Base-by-base conservation (phyloP, 768 basidiomycete genomes). In the Porphyrellus cyaneotinctus region DNA sequence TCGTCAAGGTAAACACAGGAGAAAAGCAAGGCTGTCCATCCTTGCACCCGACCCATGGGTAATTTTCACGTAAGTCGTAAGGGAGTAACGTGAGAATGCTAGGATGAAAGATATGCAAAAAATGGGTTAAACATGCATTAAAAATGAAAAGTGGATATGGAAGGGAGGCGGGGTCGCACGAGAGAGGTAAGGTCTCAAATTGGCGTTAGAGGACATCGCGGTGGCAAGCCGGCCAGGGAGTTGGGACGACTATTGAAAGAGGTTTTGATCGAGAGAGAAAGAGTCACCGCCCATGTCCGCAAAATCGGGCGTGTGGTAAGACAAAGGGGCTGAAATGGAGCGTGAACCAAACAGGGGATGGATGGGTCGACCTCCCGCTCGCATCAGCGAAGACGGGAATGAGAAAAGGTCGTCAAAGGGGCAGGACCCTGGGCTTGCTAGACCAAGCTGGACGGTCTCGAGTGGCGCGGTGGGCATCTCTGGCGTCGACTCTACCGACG, bases 401-500 rank as follows among this genome's bases (percentile, higher is more conserved):
- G 55, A 41, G 44, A 57, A 36, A 24, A 67, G 61, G 46, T 70
- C 64, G 51, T 73, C 65, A 28, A 69, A 64, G 53, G 75, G 70
- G 53, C 67, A 67, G 57, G 75, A 56, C 57, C 72, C 66, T 26
- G 76, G 51, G 63, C 74, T 71, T 39, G 68, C 66, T 33, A 75
- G 57, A 47, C 63, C 69, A 38, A 75, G 65, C 53, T 70, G 72
- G 43, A 75, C 49, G 44, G 66, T 69, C 30, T 77, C 76, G 43
- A 79, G 67, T 15, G 71, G 66, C 15, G 69, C 62, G 47, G 70
- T 66, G 12, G 65, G 41, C 6, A 74, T 51, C 60, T 82, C 81
- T 18, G 81, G 81, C 3, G 80, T 78, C n/a, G 84, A 84, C 58
- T 82, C 79, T 41, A 72, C 66, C 12, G 81, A 75, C 7, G 78